A percentile compares a stretch with the other conserved stretches of the same genome.
Evolutionary conservation across 345 rosid species (phyloP).

Genomic region (Gossypium mustelinum): DNA sequence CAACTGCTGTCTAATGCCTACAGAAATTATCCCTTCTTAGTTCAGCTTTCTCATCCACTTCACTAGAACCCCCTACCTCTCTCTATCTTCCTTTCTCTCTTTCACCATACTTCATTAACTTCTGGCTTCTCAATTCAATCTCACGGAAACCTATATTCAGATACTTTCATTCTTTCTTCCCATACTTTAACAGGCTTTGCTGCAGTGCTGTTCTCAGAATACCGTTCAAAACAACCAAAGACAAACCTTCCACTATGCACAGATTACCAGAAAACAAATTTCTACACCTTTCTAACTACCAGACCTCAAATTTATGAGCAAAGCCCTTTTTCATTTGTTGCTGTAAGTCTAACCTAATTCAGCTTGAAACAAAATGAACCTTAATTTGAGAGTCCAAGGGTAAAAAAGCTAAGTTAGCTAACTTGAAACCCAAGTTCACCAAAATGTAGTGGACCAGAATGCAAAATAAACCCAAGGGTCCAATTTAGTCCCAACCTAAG

Average conservation of each 20-base stretch:
- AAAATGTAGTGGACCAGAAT: neutral
- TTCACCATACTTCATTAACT: neutral
- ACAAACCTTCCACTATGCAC: neutral
- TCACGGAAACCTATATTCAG: conserved; percentile 1
- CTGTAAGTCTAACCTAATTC: neutral
- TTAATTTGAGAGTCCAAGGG: neutral
- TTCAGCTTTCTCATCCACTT: conserved; percentile 5
- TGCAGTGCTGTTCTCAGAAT: neutral
- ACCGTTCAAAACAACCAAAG: neutral
- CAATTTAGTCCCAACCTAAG: conserved; percentile 3
- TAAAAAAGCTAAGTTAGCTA: neutral
- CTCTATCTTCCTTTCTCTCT: neutral
- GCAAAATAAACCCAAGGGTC: neutral
- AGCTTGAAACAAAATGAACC: conserved; percentile 6
- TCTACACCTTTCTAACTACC: neutral
- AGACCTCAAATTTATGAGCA: neutral
- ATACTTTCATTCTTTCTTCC: neutral
- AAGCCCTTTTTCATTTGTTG: neutral
- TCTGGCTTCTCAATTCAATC: conserved; percentile 4
- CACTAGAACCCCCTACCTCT: neutral
- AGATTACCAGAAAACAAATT: neutral
- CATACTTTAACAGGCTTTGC: neutral
- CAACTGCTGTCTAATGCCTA: neutral
- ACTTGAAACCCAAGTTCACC: neutral
- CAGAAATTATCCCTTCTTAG: neutral